Evolutionary conservation across 306 rosid genomes (phyloP), one percentile per base, ranked within the genome.

Genomic region (Delonix regia): DNA sequence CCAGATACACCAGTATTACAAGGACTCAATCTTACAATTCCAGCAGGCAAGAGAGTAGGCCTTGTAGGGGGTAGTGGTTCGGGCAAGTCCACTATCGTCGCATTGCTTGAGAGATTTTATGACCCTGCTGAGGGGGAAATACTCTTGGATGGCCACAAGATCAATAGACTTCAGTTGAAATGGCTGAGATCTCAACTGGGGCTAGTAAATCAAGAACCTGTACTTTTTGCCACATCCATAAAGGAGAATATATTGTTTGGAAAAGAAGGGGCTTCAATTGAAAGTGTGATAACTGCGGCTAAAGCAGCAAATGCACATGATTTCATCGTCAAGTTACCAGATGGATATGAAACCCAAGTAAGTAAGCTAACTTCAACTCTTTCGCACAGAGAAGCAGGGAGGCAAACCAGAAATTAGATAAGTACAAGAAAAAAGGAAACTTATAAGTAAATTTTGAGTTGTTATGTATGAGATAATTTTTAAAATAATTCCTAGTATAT

Each of bases 291-390:
- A 25, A 75, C n/a, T 61, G 91, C 93, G 25, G 93, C 97, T 85
- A 90, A 90, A 87, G 82, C 92, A 64, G 94, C 98, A 57, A 94
- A 94, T 79, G 97, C 98, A 39, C 98, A 92, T 71, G 94, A 90
- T 67, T 94, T 94, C 88, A 89, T 92, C 39, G 86, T 81, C 66
- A 89, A 83, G 79, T 82, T 94, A 71, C 83, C 94, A 24, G 94
- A 94, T 21, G 93, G 97, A 66, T 94, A 94, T 73, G 98, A 94
- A 78, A 92, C 98, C 77, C 93, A 89, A 86, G 98, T 94, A 90
- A 89, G 93, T 67, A 90, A 89, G 93, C 67, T 82, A 8, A 45
- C 41, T 36, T 71, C 69, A 39, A 45, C 24, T 69, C 21, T 34
- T 52, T 41, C 66, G 4, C 44, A 73, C 38, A 28, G 24, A 48